Evolutionary conservation across 768 basidiomycete genomes (phyloP), one percentile per base, ranked within the genome.

Genomic region (Tephrocybe sp.): DNA sequence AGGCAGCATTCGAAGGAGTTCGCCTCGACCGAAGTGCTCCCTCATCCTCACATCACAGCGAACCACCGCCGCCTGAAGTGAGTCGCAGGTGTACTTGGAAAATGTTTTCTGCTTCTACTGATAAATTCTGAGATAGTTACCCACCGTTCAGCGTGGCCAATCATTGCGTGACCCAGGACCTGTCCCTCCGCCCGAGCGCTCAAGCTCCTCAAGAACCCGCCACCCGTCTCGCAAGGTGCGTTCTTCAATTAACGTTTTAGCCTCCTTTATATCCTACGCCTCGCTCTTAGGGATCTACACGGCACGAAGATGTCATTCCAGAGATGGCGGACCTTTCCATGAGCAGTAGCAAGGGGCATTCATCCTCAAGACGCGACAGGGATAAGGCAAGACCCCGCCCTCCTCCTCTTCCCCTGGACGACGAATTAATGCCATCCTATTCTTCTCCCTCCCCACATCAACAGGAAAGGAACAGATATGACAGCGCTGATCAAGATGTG

Each of bases 131-230:
- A 14, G 38, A 5, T 23, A 22, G 7, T 52, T 44, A 39, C 44
- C 26, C 26, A 26, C 26, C 26, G 26, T 39, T 36, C 55, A 57
- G 35, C 58, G 53, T 17, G 52, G 48, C 35, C 47, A 57, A 16
- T 42, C 56, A 8, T 30, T 57, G 9, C 52, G 30, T 1, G 59
- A 60, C 40, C 54, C 52, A 8, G 59, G 51, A 19, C 53, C 55
- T 17, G 49, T 51, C 12, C 55, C 36, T 10, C 46, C 47, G 6
- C 57, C 51, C 4, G 54, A 55, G 3, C 46, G 32, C 39, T 56
- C 54, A 5, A 48, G 38, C 14, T 55, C 57, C 1, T 22, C 32
- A 10, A 51, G 35, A 38, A 49, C n/a, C n/a, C n/a, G 53, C 3
- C 46, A 45, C 26, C n/a, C 51, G 1, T 53, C 52, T 3, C 51